Base-by-base conservation (phyloP, 805 yeast genomes). In the Zygoascus flipseniorum region DNA sequence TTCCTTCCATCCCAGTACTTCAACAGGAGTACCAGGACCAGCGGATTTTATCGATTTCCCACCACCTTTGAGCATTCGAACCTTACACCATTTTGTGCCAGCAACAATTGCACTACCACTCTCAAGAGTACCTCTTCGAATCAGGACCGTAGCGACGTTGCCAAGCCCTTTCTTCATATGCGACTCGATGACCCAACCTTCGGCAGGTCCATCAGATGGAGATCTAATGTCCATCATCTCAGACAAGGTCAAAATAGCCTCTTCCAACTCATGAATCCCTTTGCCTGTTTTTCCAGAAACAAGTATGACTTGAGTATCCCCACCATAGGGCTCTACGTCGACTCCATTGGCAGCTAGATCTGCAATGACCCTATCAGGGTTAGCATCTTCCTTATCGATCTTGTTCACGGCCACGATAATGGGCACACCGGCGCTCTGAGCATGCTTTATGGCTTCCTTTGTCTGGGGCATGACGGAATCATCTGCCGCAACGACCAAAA, bases 381-480 rank as follows among this genome's bases (percentile, higher is more conserved):
- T 80, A 6, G 84, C 81, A 31, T 83, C 86, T 5, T 82, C 84
- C 62, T 83, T 85, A 65, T 92, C 99, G 60, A 95, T 85, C 67
- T 93, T 93, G 60, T 93, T 92, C 42, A 93, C 79, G 0, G 98
- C 99, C 10, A 93, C 96, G 52, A 93, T 83, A 57, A 90, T 73
- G 0, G 90, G 89, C 13, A 88, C 93, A 10, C 83, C 83, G 0
- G 95, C 82, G 49, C 80, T 80, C 58, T 85, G 84, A 3, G 95
- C 90, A 68, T 93, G 99, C 62, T 86, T 89, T 57, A 93, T 88
- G 1, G 98, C 98, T 68, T 93, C 99, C 43, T 83, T 76, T 0
- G 99, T 93, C 67, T 93, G 99, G 0, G 98, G 98, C 95, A 86
- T 93, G 20, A 93, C 95, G 0, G 97, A 87, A 70, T 93, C 99